These are phyloP conservation scores for Gymnopilus junonius DNA, from an alignment of 768 basidiomycete species.

Conservation along the genomic window DNA sequence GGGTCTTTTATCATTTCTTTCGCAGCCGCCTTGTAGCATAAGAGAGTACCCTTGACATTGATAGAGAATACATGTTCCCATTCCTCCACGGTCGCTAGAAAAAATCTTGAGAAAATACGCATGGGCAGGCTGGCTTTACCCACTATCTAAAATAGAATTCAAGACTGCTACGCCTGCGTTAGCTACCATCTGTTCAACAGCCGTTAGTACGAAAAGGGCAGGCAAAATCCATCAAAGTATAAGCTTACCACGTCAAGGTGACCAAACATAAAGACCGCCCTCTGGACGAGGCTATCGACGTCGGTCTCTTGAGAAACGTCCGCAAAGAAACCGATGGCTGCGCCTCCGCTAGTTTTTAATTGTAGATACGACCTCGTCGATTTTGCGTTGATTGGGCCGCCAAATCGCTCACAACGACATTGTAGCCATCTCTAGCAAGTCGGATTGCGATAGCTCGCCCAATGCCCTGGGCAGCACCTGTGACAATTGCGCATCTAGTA, in stretches of 20 bases:
- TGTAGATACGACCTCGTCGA: conserved; percentile 31
- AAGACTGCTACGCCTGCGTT: conserved; percentile 42
- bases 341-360: conserved; percentile 32
- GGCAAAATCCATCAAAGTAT: not conserved
- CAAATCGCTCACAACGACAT: conserved; percentile 50
- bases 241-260: conserved; percentile 49
- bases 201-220: not conserved
- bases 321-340: conserved; percentile 25
- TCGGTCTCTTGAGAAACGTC: conserved; percentile 47
- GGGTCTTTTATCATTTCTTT: conserved; percentile 63
- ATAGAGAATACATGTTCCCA: conserved; percentile 49
- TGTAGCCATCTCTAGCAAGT: conserved; percentile 50
- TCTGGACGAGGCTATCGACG: conserved; percentile 43
- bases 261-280: conserved; percentile 38
- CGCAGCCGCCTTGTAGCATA: conserved; percentile 69
- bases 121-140: not conserved
- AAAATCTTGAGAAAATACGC: not conserved
- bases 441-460: conserved; percentile 50
- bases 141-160: conserved; percentile 29
- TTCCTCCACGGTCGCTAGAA: conserved; percentile 35
- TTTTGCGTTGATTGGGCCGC: conserved; percentile 26
- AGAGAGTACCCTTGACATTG: conserved; percentile 61
- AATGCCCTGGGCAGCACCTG: conserved; percentile 47
- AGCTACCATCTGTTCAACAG: conserved; percentile 42
- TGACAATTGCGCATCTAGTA: conserved; percentile 40